Conservation (phyloP, 129 eudicot species). For the Helianthus tuberosus region DNA sequence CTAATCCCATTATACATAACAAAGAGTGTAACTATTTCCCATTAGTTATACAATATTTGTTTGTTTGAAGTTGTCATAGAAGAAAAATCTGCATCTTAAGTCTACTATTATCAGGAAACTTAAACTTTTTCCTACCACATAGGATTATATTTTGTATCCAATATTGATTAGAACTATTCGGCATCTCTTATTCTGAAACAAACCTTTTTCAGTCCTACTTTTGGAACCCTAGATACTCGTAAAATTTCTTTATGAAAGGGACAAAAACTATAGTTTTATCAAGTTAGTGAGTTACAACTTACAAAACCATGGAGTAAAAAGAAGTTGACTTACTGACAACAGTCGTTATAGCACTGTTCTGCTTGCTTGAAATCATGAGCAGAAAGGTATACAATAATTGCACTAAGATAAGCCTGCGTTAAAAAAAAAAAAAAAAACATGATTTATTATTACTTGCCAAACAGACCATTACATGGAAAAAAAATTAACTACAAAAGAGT, state of each 20-base stretch:
- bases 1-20: background rate
- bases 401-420: constrained; percentile 92
- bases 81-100: background rate
- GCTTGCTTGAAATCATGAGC: constrained; percentile 87
- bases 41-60: constrained; percentile 1
- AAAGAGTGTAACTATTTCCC: background rate
- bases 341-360: constrained; percentile 85
- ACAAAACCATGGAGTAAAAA: constrained; percentile 15
- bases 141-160: constrained; percentile 3
- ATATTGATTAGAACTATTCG: background rate
- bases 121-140: background rate
- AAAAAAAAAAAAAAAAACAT: constrained; percentile 27
- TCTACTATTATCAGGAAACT: constrained; percentile 21
- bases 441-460: constrained; percentile 6
- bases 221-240: constrained; percentile 2
- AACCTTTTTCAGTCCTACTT: constrained; percentile 18
- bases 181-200: constrained; percentile 10
- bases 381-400: constrained; percentile 83
- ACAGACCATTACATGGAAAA: background rate
- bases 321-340: constrained; percentile 79
- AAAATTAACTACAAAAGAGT: background rate
- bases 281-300: background rate
- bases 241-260: constrained; percentile 1
- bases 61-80: background rate
- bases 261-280: constrained; percentile 23